Evolutionary conservation across 129 eudicot species (phyloP).

Genomic region (Flaveria bidentis): DNA sequence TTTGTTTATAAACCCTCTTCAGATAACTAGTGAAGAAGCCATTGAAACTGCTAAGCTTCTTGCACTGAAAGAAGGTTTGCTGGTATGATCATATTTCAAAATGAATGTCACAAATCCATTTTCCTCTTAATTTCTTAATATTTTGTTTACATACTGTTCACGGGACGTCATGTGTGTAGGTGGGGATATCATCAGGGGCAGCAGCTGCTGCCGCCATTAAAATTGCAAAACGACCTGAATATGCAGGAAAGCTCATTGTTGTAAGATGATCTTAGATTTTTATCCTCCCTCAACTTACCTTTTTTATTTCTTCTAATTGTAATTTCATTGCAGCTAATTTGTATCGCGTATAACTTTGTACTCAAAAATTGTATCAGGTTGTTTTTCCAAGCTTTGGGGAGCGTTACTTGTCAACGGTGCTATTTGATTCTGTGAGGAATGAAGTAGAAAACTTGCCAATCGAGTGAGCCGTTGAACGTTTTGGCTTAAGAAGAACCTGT

Average conservation of each 20-base stretch:
- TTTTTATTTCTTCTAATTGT: background rate
- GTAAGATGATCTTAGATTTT: slow-evolving; percentile 39
- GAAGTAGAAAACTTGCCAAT: slow-evolving; percentile 52
- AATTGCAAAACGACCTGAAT: slow-evolving; percentile 58
- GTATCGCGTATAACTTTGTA: background rate
- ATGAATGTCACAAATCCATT: background rate
- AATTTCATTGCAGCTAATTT: background rate
- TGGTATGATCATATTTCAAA: slow-evolving; percentile 49
- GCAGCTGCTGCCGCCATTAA: slow-evolving; percentile 73
- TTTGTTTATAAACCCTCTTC: background rate
- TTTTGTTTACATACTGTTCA: background rate
- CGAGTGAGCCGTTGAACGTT: slow-evolving; percentile 28
- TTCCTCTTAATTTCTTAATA: background rate
- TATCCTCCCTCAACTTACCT: background rate
- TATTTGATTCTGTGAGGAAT: slow-evolving; percentile 56
- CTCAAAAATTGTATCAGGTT: slow-evolving; percentile 30
- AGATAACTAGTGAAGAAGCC: slow-evolving; percentile 76
- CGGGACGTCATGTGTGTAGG: slow-evolving; percentile 31
- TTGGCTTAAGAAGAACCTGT: background rate
- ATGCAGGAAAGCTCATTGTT: slow-evolving; percentile 66
- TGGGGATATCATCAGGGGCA: slow-evolving; percentile 75
- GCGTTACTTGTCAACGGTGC: slow-evolving; percentile 59
- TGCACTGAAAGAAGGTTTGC: slow-evolving; percentile 73
- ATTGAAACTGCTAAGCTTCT: slow-evolving; percentile 76
- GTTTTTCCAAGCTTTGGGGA: slow-evolving; percentile 71